Evolutionary conservation across 768 basidiomycete genomes (phyloP).

Genomic region (Astraeus odoratus): DNA sequence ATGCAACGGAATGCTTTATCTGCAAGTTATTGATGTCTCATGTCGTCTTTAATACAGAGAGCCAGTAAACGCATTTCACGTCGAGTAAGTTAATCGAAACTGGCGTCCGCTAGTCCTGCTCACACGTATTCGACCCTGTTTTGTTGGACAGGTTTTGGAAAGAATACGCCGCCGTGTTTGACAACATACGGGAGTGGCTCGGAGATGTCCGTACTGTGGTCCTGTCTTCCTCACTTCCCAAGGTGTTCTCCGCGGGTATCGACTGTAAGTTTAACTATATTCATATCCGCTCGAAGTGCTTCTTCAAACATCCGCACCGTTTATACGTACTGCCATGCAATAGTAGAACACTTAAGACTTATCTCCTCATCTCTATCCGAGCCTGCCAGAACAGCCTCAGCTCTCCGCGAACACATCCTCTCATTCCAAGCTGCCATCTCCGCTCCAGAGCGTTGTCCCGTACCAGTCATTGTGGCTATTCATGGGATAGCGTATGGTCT

Average conservation of each 20-base stretch:
- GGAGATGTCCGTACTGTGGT: constrained; percentile 63
- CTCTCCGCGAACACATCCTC: constrained; percentile 39
- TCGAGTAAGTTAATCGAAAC: constrained; percentile 29
- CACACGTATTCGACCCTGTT: neutral
- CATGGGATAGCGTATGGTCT: constrained; percentile 74
- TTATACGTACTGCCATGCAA: neutral
- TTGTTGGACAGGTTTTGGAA: constrained; percentile 54
- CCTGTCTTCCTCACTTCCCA: constrained; percentile 61
- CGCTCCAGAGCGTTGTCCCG: constrained; percentile 56
- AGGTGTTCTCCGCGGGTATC: constrained; percentile 77
- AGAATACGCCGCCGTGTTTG: constrained; percentile 59
- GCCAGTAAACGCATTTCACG: constrained; percentile 64
- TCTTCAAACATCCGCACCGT: neutral
- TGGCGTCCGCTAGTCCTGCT: neutral
- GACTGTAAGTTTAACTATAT: constrained; percentile 47
- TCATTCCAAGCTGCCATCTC: constrained; percentile 68
- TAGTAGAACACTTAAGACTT: constrained; percentile 22
- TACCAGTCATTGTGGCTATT: constrained; percentile 79
- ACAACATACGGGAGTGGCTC: constrained; percentile 37
- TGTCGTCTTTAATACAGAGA: constrained; percentile 28
- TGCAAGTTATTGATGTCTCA: neutral
- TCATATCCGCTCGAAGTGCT: neutral
- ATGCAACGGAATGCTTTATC: neutral
- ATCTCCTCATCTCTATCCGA: constrained; percentile 28
- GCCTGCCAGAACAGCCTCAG: constrained; percentile 44